Evolutionary conservation across 306 rosid species (phyloP).

Genomic region (Rosa lucieae): DNA sequence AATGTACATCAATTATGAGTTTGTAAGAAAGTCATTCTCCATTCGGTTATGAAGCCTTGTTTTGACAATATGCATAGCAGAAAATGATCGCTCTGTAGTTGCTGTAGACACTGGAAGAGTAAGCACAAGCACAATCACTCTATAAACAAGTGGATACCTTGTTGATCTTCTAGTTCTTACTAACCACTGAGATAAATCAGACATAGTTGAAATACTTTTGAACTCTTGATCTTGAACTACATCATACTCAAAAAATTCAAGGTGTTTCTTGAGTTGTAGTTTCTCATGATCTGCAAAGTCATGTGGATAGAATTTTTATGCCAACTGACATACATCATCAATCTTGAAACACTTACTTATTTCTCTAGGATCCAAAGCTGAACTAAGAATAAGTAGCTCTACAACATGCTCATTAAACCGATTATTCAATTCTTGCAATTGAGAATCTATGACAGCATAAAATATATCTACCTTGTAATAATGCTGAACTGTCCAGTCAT

Average conservation of each 20-base stretch:
- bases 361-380: no score
- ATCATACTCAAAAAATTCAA: neutral
- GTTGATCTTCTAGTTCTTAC: neutral
- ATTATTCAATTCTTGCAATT: no score
- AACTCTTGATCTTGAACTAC: neutral
- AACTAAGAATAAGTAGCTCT: no score
- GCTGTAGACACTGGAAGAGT: neutral
- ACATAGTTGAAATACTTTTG: neutral
- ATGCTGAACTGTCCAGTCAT: no score
- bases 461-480: no score
- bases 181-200: neutral
- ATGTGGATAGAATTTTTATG: neutral
- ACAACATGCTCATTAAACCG: no score
- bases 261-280: neutral
- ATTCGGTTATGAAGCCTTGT: neutral
- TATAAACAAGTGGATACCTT: no score
- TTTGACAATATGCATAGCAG: neutral
- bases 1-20: neutral
- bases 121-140: neutral
- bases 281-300: neutral
- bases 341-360: no score
- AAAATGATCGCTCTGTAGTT: neutral
- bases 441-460: no score
- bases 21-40: neutral
- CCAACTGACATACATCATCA: no score